Base-by-base conservation (phyloP, 345 rosid species). In the Sisymbrium altissimum region DNA sequence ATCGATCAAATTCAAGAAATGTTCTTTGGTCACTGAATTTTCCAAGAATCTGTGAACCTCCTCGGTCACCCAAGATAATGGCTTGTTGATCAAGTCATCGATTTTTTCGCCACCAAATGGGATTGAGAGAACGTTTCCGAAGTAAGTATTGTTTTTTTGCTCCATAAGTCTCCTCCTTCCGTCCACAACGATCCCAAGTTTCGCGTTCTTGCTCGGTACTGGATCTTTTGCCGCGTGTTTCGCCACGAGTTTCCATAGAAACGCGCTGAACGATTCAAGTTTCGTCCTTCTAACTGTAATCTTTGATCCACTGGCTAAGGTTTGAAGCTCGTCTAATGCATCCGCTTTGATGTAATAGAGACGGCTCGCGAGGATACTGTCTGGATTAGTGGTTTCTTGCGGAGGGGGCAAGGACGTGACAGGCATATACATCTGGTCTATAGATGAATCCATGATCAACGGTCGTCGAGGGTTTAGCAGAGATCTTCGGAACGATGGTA, bases 181-280 rank as follows among this genome's bases (percentile, higher is more conserved):
- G 23, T 90, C 92, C 35, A 91, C 90, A 3, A 87, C 87, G 44
- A 91, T 76, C 5, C 95, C 97, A 56, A 91, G 79, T 70, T 81
- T 85, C 1, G 89, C 73, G n/a, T 32, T 73, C 50, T 64, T 67
- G 33, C 49, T 10, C 45, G 14, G 30, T 17, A 25, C 2, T 10
- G 54, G 67, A 70, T 62, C 38, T 60, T 48, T 32, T n/a, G 60
- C 70, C 0, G 79, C 44, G 14, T 65, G 83, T 41, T 73, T 61
- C 6, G 92, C 92, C 48, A 88, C 76, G 58, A 86, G 44, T 80
- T 91, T 85, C 97, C 97, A 91, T 4, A 91, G 40, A 70, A 86
- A 81, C 1, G 95, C 92, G 25, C 88, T 79, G 54, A 91, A 81
- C 0, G 97, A 72, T 77, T 84, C 93, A 0, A 91, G 79, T 75